These are phyloP conservation scores for Carnegiea gigantea DNA, from an alignment of 179 eudicot genomes.

Conservation along the genomic window DNA sequence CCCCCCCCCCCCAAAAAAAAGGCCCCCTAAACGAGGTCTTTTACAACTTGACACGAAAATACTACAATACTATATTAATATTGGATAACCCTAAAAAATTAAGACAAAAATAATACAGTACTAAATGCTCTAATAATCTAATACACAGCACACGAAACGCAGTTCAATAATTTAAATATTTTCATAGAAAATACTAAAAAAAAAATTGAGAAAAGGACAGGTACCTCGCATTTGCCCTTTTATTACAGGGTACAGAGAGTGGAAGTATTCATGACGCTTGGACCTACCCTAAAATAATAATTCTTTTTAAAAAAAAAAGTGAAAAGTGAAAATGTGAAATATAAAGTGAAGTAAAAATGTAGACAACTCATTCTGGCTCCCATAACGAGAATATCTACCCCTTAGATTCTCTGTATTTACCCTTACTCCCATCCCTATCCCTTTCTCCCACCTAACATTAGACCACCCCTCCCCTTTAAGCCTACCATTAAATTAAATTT, in stretches of 20 bases:
- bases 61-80: no score
- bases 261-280: not conserved
- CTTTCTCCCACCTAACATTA: not conserved
- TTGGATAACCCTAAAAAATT: no score
- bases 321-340: not conserved
- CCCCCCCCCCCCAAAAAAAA: no score
- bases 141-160: no score
- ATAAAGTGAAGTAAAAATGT: not conserved
- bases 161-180: no score
- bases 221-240: conserved; percentile 12
- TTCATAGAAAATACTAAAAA: not conserved
- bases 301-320: not conserved
- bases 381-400: conserved; percentile 11
- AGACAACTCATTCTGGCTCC: not conserved
- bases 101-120: no score
- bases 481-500: not conserved
- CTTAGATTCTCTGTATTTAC: conserved; percentile 9
- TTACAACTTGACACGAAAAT: no score
- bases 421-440: not conserved
- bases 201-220: not conserved
- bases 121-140: no score
- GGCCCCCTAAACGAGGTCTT: no score
- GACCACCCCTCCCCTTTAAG: not conserved
- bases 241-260: not conserved
- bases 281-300: not conserved